Percentiles rank a stretch among this genome's conserved stretches.
Conservation (phyloP, 192 early-diverging fungal species). For the Coemansia sp. region DNA sequence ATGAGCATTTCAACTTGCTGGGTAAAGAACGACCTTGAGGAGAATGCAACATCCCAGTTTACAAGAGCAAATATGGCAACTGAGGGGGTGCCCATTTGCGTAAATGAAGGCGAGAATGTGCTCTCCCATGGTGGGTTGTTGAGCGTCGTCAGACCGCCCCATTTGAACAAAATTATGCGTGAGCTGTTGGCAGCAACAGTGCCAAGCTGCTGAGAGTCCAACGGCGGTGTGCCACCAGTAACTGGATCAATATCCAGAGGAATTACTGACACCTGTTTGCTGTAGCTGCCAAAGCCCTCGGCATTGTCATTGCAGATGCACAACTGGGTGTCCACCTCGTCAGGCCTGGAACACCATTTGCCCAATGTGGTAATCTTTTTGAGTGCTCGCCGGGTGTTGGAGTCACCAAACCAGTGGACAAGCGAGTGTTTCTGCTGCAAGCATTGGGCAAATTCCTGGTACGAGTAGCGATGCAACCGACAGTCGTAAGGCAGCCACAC, state of each 20-base stretch:
- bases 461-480: constrained; percentile 31
- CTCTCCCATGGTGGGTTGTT: constrained; percentile 26
- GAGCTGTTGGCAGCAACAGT: background rate
- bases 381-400: constrained; percentile 48
- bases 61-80: constrained; percentile 43
- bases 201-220: background rate
- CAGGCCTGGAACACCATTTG: constrained; percentile 37
- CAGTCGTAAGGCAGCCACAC: constrained; percentile 57
- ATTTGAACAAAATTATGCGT: constrained; percentile 40
- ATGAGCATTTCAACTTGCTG: constrained; percentile 24
- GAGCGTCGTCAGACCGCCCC: constrained; percentile 53
- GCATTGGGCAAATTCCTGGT: constrained; percentile 46
- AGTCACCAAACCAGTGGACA: constrained; percentile 56
- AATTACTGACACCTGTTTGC: constrained; percentile 3
- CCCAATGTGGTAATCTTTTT: constrained; percentile 55
- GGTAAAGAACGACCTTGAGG: constrained; percentile 24
- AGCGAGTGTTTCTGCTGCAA: constrained; percentile 26
- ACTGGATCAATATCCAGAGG: constrained; percentile 19
- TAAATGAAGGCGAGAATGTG: constrained; percentile 25
- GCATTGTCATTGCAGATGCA: constrained; percentile 55
- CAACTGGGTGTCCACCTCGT: constrained; percentile 2
- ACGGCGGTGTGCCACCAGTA: constrained; percentile 5
- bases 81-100: constrained; percentile 11
- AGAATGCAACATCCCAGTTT: constrained; percentile 57
- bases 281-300: constrained; percentile 22